phyloP scores from a whole-genome alignment of 2,329 filamentous ascomycete genomes.

The Ustulina deusta region DNA sequence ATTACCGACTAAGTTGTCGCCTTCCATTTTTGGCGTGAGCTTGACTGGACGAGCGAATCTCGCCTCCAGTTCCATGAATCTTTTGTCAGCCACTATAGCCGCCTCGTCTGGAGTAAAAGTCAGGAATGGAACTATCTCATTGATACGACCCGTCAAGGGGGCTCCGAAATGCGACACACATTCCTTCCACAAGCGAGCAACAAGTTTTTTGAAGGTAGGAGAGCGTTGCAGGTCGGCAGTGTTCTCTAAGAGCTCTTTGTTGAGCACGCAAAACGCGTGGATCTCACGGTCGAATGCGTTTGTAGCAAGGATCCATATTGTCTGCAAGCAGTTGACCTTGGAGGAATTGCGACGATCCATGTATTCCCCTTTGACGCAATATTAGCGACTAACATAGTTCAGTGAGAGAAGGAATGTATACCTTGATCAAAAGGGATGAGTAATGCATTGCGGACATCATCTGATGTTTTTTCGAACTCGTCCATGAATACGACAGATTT shows the following conservation, averaged over 20 bases:
- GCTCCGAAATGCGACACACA: neutral
- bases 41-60: too few relatives aligned
- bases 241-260: neutral
- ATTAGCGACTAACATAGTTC: neutral
- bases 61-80: too few relatives aligned
- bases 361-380: constrained; percentile 48
- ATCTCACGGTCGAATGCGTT: constrained; percentile 58
- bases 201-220: neutral
- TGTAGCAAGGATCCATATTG: constrained; percentile 63
- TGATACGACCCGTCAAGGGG: neutral
- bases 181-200: neutral
- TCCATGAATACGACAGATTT: constrained; percentile 62
- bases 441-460: constrained; percentile 56
- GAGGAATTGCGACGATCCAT: constrained; percentile 53
- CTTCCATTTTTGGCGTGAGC: too few relatives aligned
- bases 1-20: neutral
- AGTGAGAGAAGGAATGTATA: constrained; percentile 22
- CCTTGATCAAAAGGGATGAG: constrained; percentile 60
- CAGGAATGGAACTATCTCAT: neutral
- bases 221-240: neutral
- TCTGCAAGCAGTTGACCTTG: constrained; percentile 57
- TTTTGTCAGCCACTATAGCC: too few relatives aligned
- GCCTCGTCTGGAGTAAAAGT: neutral
- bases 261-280: constrained; percentile 52
- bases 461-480: constrained; percentile 62